A percentile compares a stretch with the other conserved stretches of the same genome.
These are phyloP conservation scores for Linnemannia elongata DNA, from an alignment of 192 early-diverging fungal species.

Conservation along the genomic window DNA sequence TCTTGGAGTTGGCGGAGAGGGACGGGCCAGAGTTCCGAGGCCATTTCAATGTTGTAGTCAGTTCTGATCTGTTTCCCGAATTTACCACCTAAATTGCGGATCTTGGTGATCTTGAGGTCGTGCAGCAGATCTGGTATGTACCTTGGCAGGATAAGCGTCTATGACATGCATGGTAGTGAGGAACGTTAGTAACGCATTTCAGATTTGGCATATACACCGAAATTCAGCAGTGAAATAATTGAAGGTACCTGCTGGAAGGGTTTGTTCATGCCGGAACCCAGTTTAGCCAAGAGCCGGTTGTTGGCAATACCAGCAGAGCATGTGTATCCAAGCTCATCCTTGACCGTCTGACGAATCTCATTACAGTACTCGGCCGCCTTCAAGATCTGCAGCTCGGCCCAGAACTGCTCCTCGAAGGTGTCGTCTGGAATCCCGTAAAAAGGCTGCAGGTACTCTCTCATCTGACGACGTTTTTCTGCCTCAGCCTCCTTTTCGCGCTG, in stretches of 20 bases:
- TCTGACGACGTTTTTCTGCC: conserved; percentile 20
- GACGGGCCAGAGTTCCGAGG: conserved; percentile 54
- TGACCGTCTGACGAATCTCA: conserved; percentile 74
- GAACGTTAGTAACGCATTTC: not conserved
- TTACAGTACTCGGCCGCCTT: conserved; percentile 78
- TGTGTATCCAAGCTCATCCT: conserved; percentile 80
- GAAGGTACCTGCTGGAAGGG: conserved; percentile 80
- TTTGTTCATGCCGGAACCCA: conserved; percentile 88
- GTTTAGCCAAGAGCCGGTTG: conserved; percentile 89
- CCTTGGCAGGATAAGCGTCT: conserved; percentile 79
- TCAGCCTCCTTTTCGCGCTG: conserved; percentile 22
- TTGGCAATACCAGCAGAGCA: conserved; percentile 89
- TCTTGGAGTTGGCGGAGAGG: conserved; percentile 44
- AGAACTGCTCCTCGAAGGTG: conserved; percentile 60
- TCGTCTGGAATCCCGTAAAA: conserved; percentile 49
- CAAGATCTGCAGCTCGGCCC: conserved; percentile 84
- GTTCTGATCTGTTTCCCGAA: conserved; percentile 79
- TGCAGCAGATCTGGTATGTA: conserved; percentile 73
- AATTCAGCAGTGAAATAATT: not conserved
- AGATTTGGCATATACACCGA: not conserved
- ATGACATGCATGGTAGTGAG: not conserved
- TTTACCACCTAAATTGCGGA: conserved; percentile 90
- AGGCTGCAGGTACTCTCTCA: conserved; percentile 17
- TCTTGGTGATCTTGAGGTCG: conserved; percentile 78
- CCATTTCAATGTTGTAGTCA: conserved; percentile 69